Conservation (phyloP, 441 rosid genomes). For the Macaranga tanarius region DNA sequence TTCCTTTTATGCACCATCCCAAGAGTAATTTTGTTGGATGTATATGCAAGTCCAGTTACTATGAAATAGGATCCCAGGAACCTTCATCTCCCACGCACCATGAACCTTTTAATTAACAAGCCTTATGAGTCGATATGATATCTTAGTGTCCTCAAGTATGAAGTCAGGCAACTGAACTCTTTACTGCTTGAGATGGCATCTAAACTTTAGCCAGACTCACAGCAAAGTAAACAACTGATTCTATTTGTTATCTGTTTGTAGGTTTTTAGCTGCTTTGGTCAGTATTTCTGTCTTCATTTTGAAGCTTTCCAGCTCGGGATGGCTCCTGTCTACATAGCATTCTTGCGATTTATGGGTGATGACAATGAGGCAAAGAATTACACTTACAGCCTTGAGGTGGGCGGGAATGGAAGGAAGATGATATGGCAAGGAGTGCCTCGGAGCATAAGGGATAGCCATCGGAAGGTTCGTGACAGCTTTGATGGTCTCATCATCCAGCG, state of each 20-base stretch:
- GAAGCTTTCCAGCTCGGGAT: slow-evolving; percentile 75
- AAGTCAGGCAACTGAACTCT: background rate
- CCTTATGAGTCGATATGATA: background rate
- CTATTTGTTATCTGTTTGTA: slow-evolving; percentile 13
- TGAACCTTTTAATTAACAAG: background rate
- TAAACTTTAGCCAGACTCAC: background rate
- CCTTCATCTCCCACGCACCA: background rate
- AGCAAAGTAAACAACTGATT: background rate
- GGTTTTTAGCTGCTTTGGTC: slow-evolving; percentile 81
- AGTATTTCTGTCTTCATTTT: slow-evolving; percentile 65
- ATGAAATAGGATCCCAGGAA: background rate
- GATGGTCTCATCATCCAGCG: slow-evolving; percentile 81
- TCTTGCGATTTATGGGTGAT: slow-evolving; percentile 70
- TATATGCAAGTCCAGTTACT: background rate
- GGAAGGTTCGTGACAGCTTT: slow-evolving; percentile 68
- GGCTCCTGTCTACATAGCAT: slow-evolving; percentile 74
- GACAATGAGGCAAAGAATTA: slow-evolving; percentile 67
- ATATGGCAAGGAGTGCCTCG: slow-evolving; percentile 76
- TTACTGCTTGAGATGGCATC: background rate
- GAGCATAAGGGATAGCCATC: slow-evolving; percentile 70
- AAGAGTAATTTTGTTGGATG: background rate
- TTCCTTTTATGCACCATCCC: too few species aligned
- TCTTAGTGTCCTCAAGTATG: background rate
- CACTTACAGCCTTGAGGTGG: slow-evolving; percentile 73
- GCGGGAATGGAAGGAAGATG: slow-evolving; percentile 75